A percentile compares a stretch with the other conserved stretches of the same genome.
Conservation (phyloP, 768 basidiomycete species). For the Pisolithus sp. region DNA sequence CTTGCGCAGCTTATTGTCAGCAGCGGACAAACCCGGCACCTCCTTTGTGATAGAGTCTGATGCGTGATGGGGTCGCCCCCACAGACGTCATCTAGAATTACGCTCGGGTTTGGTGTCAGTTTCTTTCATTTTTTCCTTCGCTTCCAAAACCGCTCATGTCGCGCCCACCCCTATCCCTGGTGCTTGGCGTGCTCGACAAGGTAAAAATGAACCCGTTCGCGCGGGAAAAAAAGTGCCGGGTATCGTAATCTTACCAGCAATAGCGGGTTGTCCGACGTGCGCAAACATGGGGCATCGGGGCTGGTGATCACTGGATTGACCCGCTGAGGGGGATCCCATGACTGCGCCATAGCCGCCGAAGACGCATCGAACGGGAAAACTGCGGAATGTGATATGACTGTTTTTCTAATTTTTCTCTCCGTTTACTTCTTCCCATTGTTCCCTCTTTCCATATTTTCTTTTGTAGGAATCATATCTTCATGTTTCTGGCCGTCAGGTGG, state of each 20-base stretch:
- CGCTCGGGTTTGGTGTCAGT: too few species aligned
- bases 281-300: neutral
- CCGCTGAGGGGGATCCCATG: neutral
- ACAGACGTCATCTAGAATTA: neutral
- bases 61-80: neutral
- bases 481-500: conserved; percentile 8
- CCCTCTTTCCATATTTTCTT: conserved; percentile 10
- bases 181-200: neutral
- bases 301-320: neutral
- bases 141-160: too few species aligned
- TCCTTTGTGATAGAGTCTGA: neutral
- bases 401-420: neutral
- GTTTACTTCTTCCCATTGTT: neutral
- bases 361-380: neutral
- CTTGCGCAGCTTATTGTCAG: neutral
- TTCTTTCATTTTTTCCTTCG: too few species aligned
- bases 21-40: neutral
- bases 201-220: neutral
- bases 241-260: neutral
- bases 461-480: conserved; percentile 1
- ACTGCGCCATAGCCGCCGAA: neutral
- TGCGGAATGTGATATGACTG: neutral
- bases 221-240: neutral
- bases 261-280: neutral
- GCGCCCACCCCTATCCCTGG: neutral